Conservation (phyloP, 2,329 filamentous ascomycete genomes). For the Colletotrichum orchidophilum region DNA sequence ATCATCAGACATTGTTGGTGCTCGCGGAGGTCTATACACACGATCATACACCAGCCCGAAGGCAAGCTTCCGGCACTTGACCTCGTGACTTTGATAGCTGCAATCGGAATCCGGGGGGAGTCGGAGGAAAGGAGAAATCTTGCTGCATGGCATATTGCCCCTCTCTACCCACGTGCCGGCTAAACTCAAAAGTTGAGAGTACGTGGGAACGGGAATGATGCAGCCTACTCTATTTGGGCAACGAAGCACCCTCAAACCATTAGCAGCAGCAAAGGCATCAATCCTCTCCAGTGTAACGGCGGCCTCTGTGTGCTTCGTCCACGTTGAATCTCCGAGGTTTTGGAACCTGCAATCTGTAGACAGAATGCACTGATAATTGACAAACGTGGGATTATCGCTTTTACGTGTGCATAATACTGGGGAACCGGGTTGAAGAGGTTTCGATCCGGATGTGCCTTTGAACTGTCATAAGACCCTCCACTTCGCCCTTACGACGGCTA, state of each 20-base stretch:
- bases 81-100: neutral
- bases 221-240: neutral
- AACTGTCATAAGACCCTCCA: no score
- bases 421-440: no score
- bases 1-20: neutral
- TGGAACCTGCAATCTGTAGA: no score
- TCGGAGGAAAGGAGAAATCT: conserved; percentile 21
- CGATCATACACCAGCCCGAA: neutral
- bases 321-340: no score
- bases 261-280: neutral
- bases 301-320: neutral
- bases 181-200: neutral
- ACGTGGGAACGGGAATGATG: neutral
- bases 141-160: neutral
- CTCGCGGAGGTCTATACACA: no score
- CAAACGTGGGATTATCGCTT: no score
- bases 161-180: conserved; percentile 8
- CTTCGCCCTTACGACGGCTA: no score
- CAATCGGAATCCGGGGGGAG: neutral
- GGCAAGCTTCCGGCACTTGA: neutral
- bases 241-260: neutral
- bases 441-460: no score
- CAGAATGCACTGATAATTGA: no score
- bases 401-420: no score
- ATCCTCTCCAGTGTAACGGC: neutral